These are phyloP conservation scores for Lentinula novae-zelandiae DNA, from an alignment of 1,284 basidiomycete genomes.

Conservation along the genomic window DNA sequence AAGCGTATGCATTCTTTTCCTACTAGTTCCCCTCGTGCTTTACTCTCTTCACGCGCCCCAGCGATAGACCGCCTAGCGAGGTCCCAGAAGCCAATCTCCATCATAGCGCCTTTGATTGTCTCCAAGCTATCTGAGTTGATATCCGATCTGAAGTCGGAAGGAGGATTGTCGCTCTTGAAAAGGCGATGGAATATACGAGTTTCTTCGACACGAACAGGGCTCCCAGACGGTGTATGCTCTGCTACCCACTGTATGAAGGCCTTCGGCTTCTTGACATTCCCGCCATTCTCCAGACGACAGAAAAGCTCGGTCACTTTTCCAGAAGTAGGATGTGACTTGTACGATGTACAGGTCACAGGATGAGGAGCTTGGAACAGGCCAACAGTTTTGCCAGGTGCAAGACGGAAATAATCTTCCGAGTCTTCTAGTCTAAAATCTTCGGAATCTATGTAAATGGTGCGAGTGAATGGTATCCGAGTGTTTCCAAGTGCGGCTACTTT, in stretches of 20 bases:
- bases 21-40: constrained; percentile 68
- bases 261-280: constrained; percentile 78
- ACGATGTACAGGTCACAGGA: constrained; percentile 92
- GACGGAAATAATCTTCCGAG: constrained; percentile 94
- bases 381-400: constrained; percentile 96
- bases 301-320: constrained; percentile 79
- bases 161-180: constrained; percentile 93
- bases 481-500: constrained; percentile 89
- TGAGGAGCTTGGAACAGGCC: constrained; percentile 95
- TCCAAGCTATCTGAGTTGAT: constrained; percentile 81
- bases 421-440: constrained; percentile 94
- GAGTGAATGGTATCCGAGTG: constrained; percentile 84
- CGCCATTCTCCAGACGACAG: constrained; percentile 74
- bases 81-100: constrained; percentile 89
- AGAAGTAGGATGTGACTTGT: constrained; percentile 69
- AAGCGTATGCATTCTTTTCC: constrained; percentile 95
- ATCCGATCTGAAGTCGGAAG: constrained; percentile 75
- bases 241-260: constrained; percentile 99
- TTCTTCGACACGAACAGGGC: constrained; percentile 85
- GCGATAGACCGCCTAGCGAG: constrained; percentile 70
- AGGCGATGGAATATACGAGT: constrained; percentile 90
- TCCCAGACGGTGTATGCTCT: constrained; percentile 73
- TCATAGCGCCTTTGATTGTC: constrained; percentile 74
- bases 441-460: constrained; percentile 88
- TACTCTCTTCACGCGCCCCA: constrained; percentile 68